These are phyloP conservation scores for Trichomonas vaginalis DNA, from an alignment of 208 protist genomes.

Conservation along the genomic window DNA sequence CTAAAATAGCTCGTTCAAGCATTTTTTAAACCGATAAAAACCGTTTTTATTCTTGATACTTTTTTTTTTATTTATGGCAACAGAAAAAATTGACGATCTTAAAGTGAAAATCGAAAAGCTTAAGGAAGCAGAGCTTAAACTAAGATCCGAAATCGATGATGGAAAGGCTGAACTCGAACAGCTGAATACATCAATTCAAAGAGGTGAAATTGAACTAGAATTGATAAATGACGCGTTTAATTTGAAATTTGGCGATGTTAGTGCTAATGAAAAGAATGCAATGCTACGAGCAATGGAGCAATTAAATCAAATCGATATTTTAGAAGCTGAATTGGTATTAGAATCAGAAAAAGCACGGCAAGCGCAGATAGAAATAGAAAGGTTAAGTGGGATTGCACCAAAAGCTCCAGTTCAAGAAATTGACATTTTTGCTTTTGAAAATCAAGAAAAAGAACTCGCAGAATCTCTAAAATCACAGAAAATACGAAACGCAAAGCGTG, in stretches of 20 bases:
- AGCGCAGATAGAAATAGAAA: neutral
- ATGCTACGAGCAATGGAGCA: neutral
- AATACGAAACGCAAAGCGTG: neutral
- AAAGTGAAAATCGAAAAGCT: neutral
- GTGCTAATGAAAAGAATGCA: neutral
- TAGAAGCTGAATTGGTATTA: neutral
- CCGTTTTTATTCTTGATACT: no score
- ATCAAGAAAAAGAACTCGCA: neutral
- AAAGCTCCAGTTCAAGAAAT: neutral
- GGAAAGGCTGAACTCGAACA: neutral
- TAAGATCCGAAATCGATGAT: neutral
- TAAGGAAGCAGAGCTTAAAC: neutral
- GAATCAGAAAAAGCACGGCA: neutral
- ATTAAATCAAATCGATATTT: neutral
- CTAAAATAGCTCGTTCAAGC: no score
- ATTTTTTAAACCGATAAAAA: no score
- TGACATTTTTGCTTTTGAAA: neutral
- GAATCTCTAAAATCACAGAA: neutral
- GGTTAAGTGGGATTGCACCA: neutral
- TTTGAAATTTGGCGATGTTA: neutral
- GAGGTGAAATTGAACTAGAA: neutral
- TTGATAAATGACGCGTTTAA: neutral
- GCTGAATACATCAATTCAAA: neutral
- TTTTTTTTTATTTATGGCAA: neutral
- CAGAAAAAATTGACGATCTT: neutral